Evolutionary conservation across 805 yeast genomes (phyloP).

Genomic region (Millerozyma miso): DNA sequence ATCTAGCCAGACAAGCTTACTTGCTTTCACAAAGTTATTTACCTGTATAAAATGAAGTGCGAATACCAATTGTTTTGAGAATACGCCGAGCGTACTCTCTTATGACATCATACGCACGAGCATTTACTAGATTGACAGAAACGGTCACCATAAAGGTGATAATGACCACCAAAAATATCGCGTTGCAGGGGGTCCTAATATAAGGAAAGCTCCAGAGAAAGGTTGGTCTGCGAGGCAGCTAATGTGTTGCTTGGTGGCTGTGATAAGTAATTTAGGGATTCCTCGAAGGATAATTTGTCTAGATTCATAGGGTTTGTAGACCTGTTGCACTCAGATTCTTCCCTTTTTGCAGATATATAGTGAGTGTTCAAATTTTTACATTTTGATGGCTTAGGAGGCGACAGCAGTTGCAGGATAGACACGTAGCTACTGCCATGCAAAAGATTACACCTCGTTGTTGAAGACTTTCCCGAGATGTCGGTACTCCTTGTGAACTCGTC

Average conservation of each 20-base stretch:
- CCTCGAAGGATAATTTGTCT: constrained; percentile 12
- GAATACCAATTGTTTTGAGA: too few relatives aligned
- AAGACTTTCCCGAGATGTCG: not conserved
- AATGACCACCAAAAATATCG: too few relatives aligned
- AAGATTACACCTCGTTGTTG: not conserved
- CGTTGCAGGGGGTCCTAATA: too few relatives aligned
- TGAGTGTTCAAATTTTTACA: not conserved
- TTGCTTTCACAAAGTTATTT: too few relatives aligned
- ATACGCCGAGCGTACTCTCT: too few relatives aligned
- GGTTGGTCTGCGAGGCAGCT: not conserved
- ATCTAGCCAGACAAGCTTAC: too few relatives aligned
- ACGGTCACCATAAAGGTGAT: too few relatives aligned
- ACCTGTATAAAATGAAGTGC: too few relatives aligned
- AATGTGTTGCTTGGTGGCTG: constrained; percentile 5
- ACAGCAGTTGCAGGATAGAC: not conserved
- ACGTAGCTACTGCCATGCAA: not conserved
- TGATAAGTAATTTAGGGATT: constrained; percentile 13
- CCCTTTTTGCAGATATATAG: not conserved
- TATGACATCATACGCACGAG: not conserved
- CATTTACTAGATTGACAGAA: not conserved
- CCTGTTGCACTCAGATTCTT: not conserved
- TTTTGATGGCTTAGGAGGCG: not conserved
- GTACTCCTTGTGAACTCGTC: constrained; percentile 6
- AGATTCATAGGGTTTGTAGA: not conserved
- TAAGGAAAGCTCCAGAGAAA: not conserved